Percentiles rank a stretch among this genome's conserved stretches.
Evolutionary conservation across 441 rosid species (phyloP).

Genomic region (Jatropha podagrica): DNA sequence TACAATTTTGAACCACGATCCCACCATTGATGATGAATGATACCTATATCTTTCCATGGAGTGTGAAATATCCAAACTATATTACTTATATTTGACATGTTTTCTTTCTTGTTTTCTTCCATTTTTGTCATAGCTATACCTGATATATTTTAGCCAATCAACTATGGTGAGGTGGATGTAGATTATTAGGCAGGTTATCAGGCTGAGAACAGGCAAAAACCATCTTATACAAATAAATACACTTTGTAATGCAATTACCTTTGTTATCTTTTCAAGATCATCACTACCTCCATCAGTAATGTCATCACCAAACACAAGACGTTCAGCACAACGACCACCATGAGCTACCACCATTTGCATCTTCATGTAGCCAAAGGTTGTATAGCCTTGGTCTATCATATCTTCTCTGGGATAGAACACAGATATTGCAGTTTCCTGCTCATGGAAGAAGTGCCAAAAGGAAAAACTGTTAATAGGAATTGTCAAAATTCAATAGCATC

Average conservation of each 20-base stretch:
- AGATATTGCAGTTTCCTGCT: conserved; percentile 92
- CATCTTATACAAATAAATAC: neutral
- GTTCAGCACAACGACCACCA: conserved; percentile 97
- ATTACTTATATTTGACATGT: neutral
- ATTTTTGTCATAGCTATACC: neutral
- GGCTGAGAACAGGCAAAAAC: neutral
- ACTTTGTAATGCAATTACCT: conserved; percentile 39
- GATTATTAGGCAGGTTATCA: conserved; percentile 4
- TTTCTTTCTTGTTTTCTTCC: neutral
- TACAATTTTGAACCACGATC: conserved; percentile 12
- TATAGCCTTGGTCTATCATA: conserved; percentile 91
- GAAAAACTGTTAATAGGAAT: conserved; percentile 12
- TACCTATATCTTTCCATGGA: conserved; percentile 4
- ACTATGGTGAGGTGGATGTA: neutral
- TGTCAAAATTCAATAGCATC: conserved; percentile 1
- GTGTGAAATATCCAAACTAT: neutral
- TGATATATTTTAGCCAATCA: neutral
- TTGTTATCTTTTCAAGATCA: conserved; percentile 89
- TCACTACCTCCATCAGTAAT: conserved; percentile 95
- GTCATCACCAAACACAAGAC: conserved; percentile 77
- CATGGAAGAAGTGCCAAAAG: conserved; percentile 9
- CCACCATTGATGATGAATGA: neutral
- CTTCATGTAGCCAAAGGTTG: conserved; percentile 97
- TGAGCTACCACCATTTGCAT: conserved; percentile 99
- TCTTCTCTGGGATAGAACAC: conserved; percentile 97